phyloP scores from a whole-genome alignment of 2,329 filamentous ascomycete genomes.

The Stachybotrys chlorohalonatus region DNA sequence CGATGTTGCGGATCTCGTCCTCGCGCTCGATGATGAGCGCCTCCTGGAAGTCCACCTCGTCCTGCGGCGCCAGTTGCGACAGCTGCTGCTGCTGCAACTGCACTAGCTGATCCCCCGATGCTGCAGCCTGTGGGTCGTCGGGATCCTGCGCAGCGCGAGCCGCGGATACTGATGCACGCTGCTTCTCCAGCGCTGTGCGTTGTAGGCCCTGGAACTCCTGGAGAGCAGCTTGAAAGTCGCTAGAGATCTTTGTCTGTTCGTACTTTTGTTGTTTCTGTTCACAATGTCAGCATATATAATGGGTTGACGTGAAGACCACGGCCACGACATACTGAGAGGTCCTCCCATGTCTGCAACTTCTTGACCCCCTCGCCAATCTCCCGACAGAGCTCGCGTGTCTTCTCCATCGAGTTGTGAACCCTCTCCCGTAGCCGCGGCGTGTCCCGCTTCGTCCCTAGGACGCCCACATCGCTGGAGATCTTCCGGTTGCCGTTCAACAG shows the following conservation, averaged over 20 bases:
- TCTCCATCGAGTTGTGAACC: slow-evolving; percentile 78
- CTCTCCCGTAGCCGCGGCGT: slow-evolving; percentile 85
- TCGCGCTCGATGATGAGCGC: slow-evolving; percentile 92
- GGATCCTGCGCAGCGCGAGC: slow-evolving; percentile 72
- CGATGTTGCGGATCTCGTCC: slow-evolving; percentile 93
- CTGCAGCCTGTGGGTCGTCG: slow-evolving; percentile 23
- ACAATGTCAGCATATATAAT: slow-evolving; percentile 3
- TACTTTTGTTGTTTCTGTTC: slow-evolving; percentile 85
- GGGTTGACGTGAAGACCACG: neutral
- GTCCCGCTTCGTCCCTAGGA: slow-evolving; percentile 84
- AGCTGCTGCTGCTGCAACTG: slow-evolving; percentile 61
- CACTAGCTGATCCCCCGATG: slow-evolving; percentile 33
- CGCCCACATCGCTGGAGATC: slow-evolving; percentile 72
- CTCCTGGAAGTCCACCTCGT: slow-evolving; percentile 97
- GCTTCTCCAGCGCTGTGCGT: slow-evolving; percentile 81
- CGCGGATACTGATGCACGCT: slow-evolving; percentile 76
- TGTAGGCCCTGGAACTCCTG: slow-evolving; percentile 92
- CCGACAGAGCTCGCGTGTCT: slow-evolving; percentile 79
- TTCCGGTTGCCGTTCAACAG: slow-evolving; percentile 82
- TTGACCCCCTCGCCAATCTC: slow-evolving; percentile 90
- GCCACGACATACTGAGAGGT: slow-evolving; percentile 56
- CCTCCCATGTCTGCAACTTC: slow-evolving; percentile 80
- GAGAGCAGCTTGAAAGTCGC: slow-evolving; percentile 83
- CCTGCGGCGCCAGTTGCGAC: slow-evolving; percentile 74
- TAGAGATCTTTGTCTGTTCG: slow-evolving; percentile 88